Evolutionary conservation across 1,284 basidiomycete genomes (phyloP).

Genomic region (Ganoderma meredithae): DNA sequence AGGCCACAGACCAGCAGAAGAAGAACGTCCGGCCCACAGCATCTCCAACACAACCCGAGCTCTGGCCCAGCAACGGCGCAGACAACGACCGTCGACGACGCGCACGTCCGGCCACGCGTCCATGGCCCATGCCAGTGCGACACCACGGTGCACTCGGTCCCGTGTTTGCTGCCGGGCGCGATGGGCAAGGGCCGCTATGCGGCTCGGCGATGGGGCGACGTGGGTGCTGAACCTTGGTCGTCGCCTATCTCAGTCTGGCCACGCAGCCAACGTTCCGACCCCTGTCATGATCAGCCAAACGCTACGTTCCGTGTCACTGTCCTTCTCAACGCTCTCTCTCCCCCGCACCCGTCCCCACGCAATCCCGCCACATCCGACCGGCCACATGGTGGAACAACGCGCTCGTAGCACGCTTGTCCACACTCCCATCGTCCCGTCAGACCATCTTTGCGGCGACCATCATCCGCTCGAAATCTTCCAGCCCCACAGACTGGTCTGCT

Average conservation of each 20-base stretch:
- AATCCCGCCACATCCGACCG: not conserved
- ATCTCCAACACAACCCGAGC: not conserved
- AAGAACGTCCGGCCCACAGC: not conserved
- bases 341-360: not conserved
- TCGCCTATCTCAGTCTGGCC: not conserved
- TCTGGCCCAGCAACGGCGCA: not conserved
- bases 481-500: constrained; percentile 67
- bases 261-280: not conserved
- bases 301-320: not conserved
- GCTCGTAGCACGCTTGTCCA: not conserved
- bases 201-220: not conserved
- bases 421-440: constrained; percentile 21
- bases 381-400: not conserved
- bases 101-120: not conserved
- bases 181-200: not conserved
- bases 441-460: constrained; percentile 64
- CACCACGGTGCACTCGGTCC: not conserved
- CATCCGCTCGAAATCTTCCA: constrained; percentile 77
- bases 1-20: not conserved
- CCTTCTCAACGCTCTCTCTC: not conserved
- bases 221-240: not conserved
- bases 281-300: not conserved
- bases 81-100: not conserved
- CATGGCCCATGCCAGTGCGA: not conserved
- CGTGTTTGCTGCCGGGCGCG: constrained; percentile 1